Conservation (phyloP, 2,329 filamentous ascomycete genomes). For the Aspergillus thermomutatus region DNA sequence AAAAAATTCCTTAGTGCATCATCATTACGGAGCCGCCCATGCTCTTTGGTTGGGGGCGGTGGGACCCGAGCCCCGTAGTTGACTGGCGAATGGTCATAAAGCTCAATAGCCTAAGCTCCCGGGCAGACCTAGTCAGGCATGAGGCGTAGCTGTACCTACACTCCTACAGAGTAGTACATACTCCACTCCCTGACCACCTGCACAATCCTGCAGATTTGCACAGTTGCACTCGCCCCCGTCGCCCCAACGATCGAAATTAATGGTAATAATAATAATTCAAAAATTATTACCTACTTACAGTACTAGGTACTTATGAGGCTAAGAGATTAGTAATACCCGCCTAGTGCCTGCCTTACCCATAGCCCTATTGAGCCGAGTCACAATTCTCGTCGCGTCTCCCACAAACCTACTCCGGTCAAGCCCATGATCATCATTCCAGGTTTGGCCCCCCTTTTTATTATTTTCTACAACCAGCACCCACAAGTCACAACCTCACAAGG, state of each 20-base stretch:
- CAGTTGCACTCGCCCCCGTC: conserved; percentile 11
- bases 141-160: too few species aligned
- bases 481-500: not conserved
- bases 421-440: not conserved
- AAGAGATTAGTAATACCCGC: not conserved
- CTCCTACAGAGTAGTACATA: not conserved
- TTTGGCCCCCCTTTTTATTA: not conserved
- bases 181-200: conserved; percentile 18
- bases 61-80: conserved; percentile 18
- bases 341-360: not conserved
- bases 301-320: too few species aligned
- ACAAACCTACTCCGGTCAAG: not conserved
- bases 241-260: not conserved
- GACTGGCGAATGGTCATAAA: conserved; percentile 22
- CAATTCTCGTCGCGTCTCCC: not conserved
- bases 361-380: not conserved
- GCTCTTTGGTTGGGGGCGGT: conserved; percentile 14
- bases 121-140: conserved; percentile 21
- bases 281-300: too few species aligned
- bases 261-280: not conserved
- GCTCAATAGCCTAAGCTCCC: conserved; percentile 26
- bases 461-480: not conserved
- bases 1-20: conserved; percentile 13
- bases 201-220: conserved; percentile 7
- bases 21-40: conserved; percentile 15